Conservation (phyloP, 2,329 filamentous ascomycete genomes). For the Hymenotorrendiella dingleyae region DNA sequence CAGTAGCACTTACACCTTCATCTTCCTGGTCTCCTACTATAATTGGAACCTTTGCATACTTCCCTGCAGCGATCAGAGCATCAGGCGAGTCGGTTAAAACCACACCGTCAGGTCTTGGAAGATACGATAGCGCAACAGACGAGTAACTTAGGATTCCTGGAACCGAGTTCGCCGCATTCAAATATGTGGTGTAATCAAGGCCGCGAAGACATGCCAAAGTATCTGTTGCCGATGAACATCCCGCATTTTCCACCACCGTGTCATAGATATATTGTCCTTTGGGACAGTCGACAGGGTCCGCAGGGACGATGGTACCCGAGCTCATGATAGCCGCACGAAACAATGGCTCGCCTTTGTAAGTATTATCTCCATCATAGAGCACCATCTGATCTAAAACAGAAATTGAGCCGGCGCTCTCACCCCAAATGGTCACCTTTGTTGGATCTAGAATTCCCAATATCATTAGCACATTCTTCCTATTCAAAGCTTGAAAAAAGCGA, state of each 20-base stretch:
- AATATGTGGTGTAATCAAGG: conserved; percentile 52
- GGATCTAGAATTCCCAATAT: conserved; percentile 28
- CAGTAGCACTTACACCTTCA: conserved; percentile 49
- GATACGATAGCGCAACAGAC: conserved; percentile 62
- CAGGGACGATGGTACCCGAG: conserved; percentile 58
- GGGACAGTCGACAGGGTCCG: conserved; percentile 56
- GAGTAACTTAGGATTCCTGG: conserved; percentile 62
- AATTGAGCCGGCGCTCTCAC: conserved; percentile 55
- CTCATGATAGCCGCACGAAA: conserved; percentile 78
- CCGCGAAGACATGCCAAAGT: conserved; percentile 61
- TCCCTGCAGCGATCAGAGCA: conserved; percentile 43
- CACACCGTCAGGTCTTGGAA: conserved; percentile 65
- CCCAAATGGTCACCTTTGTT: conserved; percentile 39
- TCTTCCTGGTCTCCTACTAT: conserved; percentile 73
- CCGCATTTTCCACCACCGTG: conserved; percentile 50
- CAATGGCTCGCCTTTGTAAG: conserved; percentile 67
- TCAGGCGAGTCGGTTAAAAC: conserved; percentile 59
- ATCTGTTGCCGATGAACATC: conserved; percentile 53
- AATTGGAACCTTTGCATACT: conserved; percentile 53
- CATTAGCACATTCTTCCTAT: neutral
- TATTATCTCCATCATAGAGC: conserved; percentile 65
- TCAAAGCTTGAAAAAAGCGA: neutral
- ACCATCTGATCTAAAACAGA: conserved; percentile 73
- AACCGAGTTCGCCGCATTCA: conserved; percentile 64
- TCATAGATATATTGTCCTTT: conserved; percentile 64